Base-by-base conservation (phyloP, 352 stramenopile species). In the Phytophthora nicotianae region DNA sequence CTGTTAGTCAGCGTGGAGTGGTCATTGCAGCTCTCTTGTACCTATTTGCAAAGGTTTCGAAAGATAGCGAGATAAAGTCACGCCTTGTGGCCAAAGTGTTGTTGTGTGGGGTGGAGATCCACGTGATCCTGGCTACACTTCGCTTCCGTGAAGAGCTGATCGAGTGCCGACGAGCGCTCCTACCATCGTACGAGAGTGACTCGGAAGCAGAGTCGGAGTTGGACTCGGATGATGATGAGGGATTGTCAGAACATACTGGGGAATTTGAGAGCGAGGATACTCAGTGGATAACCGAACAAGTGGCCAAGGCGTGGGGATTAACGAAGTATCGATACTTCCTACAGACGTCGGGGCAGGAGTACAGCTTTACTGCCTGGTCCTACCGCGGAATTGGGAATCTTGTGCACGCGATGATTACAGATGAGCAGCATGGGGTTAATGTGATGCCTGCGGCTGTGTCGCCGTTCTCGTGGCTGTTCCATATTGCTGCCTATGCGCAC, bases 281-380 rank as follows among this genome's bases (percentile, higher is more conserved):
- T 10, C 47, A 58, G 29, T 79, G 78, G 72, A 72, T 90, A 14
- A 50, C 69, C 2, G 52, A 74, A 5, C 40, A 59, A 42, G 53
- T 81, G 7, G 52, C 69, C 2, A 33, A 58, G 4, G 24, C 35
- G 16, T 86, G 65, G 54, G 68, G 75, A 0, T 58, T 89, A 26
- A 42, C 33, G 4, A 59, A 49, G 1, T 88, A 75, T 49, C 55
- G 68, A 33, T 89, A 90, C 46, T 91, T 91, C 21, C 19, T 89
- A 9, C 70, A 65, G 24, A 66, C 69, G 4, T 71, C 50, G 7
- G 67, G 70, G 0, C 83, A 90, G 10, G 81, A 89, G 46, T 77
- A 86, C 29, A 50, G 59, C 9, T 91, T 91, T 58, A 57, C 79
- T 5, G 66, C 82, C 20, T 93, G 84, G 84, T 88, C 82, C 2